phyloP scores from a whole-genome alignment of 202 grass and related monocot species.

The Panicum hallii region DNA sequence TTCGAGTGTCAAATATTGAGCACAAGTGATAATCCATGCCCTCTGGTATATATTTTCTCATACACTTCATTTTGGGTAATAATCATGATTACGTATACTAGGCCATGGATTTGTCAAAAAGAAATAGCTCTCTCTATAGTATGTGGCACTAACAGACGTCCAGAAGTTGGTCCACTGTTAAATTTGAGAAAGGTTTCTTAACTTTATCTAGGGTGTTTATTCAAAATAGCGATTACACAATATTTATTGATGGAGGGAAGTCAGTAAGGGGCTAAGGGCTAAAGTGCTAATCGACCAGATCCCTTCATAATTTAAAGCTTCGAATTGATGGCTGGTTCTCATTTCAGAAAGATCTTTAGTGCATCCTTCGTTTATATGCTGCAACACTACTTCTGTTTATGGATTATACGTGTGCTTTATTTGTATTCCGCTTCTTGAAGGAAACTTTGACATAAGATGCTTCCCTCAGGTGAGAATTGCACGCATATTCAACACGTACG shows the following conservation, averaged over 20 bases:
- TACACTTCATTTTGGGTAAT: not conserved
- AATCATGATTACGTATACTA: not conserved
- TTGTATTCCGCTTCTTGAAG: constrained; percentile 10
- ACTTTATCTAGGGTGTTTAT: not conserved
- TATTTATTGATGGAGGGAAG: not conserved
- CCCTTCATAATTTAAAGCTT: constrained; percentile 9
- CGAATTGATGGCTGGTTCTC: not conserved
- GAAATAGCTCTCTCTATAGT: not conserved
- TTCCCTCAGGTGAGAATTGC: constrained; percentile 88
- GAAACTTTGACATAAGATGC: constrained; percentile 37
- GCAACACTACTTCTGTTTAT: constrained; percentile 2
- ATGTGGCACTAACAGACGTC: not conserved
- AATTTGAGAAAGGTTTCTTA: not conserved
- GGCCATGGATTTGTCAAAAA: not conserved
- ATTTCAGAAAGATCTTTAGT: not conserved
- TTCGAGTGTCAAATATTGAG: constrained; percentile 22
- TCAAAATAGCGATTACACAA: not conserved
- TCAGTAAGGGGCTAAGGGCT: not conserved
- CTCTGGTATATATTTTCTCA: constrained; percentile 2
- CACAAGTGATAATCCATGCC: not conserved
- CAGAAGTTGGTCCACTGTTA: not conserved
- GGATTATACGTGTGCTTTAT: constrained; percentile 1
- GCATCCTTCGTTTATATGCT: not conserved
- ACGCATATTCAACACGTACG: constrained; percentile 98
- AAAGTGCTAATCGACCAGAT: not conserved